Evolutionary conservation across 2,329 filamentous ascomycete species (phyloP), one percentile per base, ranked within the genome.

Genomic region (Colletotrichum magnum): DNA sequence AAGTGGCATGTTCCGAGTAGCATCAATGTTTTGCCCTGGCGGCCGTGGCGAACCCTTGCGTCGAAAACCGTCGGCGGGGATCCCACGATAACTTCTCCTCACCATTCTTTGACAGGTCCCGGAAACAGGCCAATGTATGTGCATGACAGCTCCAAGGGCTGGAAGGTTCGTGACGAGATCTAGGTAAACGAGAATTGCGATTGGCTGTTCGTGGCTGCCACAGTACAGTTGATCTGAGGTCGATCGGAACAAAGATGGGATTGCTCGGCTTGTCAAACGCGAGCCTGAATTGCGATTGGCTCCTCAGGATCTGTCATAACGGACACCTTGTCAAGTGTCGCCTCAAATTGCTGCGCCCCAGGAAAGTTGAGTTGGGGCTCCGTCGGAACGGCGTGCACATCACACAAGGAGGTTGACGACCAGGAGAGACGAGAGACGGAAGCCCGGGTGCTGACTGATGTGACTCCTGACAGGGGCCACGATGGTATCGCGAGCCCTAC

Each of bases 201-300:
- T 75, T 74, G 74, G 74, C 52, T 68, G 63, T 56, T 60, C 64
- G 69, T 59, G 69, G 72, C 73, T 67, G 70, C 60, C 68, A 71
- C 54, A 58, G 57, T 58, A 60, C 51, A 53, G 65, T 64, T 72
- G 69, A 72, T 72, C 70, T 72, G 56, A 69, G 64, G 70, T 69
- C 52, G 68, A 72, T 72, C 70, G 69, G 70, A 54, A 66, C 64
- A 69, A 68, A 72, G 61, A 67, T 62, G 67, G 68, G 73, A 72
- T 72, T 68, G 47, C 48, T 70, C 68, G 50, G 39, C 36, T 70
- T 72, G 75, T 75, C 73, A 77, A 67, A 71, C 72, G 39, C 48
- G 36, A 73, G 58, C 7, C 68, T 18, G 45, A 71, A 74, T 78
- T 79, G 78, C 78, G 78, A 79, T 79, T 79, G 78, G 78, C 73